Evolutionary conservation across 768 basidiomycete genomes (phyloP).

Genomic region (Panaeolus cyanescens): DNA sequence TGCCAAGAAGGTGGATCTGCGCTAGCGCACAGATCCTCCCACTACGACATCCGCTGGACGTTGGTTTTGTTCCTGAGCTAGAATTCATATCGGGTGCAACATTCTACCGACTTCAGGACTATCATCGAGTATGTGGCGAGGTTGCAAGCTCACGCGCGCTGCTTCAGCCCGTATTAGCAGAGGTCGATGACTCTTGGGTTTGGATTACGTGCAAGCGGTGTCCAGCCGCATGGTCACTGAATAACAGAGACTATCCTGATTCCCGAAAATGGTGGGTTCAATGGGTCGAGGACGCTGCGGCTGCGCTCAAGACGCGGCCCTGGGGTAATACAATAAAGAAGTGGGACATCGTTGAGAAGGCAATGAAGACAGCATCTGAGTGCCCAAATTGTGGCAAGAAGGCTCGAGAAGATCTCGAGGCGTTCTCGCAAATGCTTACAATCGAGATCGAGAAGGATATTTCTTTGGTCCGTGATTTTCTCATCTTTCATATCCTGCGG

Average conservation of each 20-base stretch:
- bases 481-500: neutral
- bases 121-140: conserved; percentile 40
- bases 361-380: conserved; percentile 19
- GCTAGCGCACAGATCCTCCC: too few relatives aligned
- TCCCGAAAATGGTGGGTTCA: conserved; percentile 33
- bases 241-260: conserved; percentile 15
- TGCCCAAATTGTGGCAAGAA: conserved; percentile 28
- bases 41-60: conserved; percentile 31
- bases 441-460: conserved; percentile 34
- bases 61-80: conserved; percentile 34
- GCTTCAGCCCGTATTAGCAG: conserved; percentile 27
- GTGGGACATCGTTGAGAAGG: conserved; percentile 28
- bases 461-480: conserved; percentile 23
- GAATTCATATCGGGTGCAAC: conserved; percentile 41
- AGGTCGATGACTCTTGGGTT: conserved; percentile 30
- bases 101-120: conserved; percentile 41
- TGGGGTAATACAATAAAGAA: conserved; percentile 35
- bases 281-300: conserved; percentile 31
- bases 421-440: conserved; percentile 30
- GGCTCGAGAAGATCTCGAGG: conserved; percentile 28
- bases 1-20: too few relatives aligned
- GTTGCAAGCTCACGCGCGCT: conserved; percentile 28
- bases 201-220: conserved; percentile 33
- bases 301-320: conserved; percentile 30
- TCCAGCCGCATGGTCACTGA: conserved; percentile 17